A percentile compares a stretch with the other conserved stretches of the same genome.
Evolutionary conservation across 2,329 filamentous ascomycete species (phyloP).

Genomic region (Aspergillaceae sp.): DNA sequence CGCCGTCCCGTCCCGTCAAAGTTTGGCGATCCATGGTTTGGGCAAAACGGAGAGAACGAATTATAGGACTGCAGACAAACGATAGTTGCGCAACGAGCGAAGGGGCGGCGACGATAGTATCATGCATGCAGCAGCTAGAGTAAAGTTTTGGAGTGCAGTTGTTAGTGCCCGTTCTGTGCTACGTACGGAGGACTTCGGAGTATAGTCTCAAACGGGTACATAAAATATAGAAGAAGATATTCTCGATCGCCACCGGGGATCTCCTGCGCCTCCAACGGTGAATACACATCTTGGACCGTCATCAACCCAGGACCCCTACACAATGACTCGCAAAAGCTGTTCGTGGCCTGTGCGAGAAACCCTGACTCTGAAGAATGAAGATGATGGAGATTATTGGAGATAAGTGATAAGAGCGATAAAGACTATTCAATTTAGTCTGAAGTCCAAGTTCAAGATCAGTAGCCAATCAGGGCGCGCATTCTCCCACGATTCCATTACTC

Average conservation of each 20-base stretch:
- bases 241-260: neutral
- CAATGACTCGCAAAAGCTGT: neutral
- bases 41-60: constrained; percentile 18
- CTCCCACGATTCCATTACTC: neutral
- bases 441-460: neutral
- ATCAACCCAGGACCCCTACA: too few species aligned
- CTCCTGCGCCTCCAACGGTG: neutral
- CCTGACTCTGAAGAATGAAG: neutral
- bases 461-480: neutral
- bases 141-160: neutral
- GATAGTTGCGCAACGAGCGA: neutral
- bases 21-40: constrained; percentile 23
- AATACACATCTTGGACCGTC: neutral
- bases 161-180: too few species aligned
- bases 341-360: neutral
- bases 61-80: neutral
- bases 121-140: neutral
- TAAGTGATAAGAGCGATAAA: neutral
- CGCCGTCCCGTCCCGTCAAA: constrained; percentile 32
- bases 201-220: too few species aligned
- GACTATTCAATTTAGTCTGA: neutral
- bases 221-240: neutral
- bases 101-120: neutral
- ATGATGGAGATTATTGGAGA: neutral
- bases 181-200: too few species aligned